phyloP scores from a whole-genome alignment of 352 stramenopile species.

The Blastocystis sp. region DNA sequence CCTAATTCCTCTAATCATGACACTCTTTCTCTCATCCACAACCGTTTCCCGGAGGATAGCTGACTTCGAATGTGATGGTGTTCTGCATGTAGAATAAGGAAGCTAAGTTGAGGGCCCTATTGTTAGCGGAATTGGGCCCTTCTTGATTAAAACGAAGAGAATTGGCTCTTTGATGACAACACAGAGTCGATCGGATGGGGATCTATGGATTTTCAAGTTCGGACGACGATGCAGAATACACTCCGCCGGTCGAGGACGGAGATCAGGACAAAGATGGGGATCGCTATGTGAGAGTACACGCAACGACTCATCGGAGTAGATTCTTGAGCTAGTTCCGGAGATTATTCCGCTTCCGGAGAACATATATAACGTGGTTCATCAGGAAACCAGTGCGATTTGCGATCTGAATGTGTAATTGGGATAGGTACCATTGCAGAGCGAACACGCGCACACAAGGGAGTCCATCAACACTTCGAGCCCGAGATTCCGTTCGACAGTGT shows the following conservation, averaged over 20 bases:
- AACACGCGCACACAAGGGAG: not conserved
- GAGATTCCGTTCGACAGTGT: constrained; percentile 40
- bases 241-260: not conserved
- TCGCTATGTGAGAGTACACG: not conserved
- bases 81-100: not conserved
- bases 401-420: not conserved
- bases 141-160: too few species aligned
- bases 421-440: constrained; percentile 44
- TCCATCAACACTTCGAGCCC: not conserved
- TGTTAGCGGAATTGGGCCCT: not conserved
- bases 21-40: not conserved
- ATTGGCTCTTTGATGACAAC: too few species aligned
- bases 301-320: not conserved
- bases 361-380: constrained; percentile 7
- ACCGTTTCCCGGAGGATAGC: not conserved
- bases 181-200: not conserved
- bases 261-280: not conserved
- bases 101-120: not conserved
- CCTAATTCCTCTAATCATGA: not conserved
- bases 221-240: not conserved
- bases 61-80: not conserved
- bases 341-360: constrained; percentile 54
- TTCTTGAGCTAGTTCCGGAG: constrained; percentile 36
- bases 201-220: not conserved
- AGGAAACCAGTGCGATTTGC: not conserved